Percentiles rank a stretch among this genome's conserved stretches.
phyloP scores from a whole-genome alignment of 345 rosid genomes.

The Heritiera littoralis region DNA sequence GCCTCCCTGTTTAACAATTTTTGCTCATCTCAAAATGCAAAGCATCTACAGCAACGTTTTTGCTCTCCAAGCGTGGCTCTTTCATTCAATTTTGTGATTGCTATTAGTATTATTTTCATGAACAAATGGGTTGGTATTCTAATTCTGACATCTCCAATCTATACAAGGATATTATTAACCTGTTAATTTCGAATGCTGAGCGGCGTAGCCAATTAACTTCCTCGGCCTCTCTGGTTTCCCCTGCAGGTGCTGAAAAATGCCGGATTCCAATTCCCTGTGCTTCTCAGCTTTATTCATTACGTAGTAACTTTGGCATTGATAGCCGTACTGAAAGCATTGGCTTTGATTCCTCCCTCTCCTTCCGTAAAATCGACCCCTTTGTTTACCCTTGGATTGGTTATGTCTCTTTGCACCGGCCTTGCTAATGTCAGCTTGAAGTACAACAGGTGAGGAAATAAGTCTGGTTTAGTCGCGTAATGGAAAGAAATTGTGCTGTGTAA shows the following conservation, averaged over 20 bases:
- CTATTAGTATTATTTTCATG: constrained; percentile 37
- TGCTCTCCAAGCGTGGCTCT: constrained; percentile 37
- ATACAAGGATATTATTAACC: background rate
- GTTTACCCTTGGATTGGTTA: constrained; percentile 18
- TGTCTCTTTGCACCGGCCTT: constrained; percentile 28
- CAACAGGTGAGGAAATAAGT: constrained; percentile 13
- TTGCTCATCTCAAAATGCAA: constrained; percentile 33
- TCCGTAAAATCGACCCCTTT: constrained; percentile 13
- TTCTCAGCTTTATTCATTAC: constrained; percentile 21
- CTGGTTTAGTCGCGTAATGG: background rate
- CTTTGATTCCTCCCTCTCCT: constrained; percentile 23
- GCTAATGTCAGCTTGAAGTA: constrained; percentile 27
- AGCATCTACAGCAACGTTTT: constrained; percentile 37
- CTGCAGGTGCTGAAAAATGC: constrained; percentile 22
- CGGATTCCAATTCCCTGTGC: constrained; percentile 22
- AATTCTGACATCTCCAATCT: background rate
- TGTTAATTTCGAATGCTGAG: background rate
- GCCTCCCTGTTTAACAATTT: constrained; percentile 44
- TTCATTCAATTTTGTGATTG: constrained; percentile 40
- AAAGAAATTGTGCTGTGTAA: background rate
- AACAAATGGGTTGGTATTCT: constrained; percentile 26
- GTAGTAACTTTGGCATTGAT: constrained; percentile 18
- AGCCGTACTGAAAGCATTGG: constrained; percentile 10
- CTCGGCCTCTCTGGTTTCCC: background rate
- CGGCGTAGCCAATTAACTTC: background rate